Conservation (phyloP, 257 asterid genomes). For the Jacaranda mimosifolia region DNA sequence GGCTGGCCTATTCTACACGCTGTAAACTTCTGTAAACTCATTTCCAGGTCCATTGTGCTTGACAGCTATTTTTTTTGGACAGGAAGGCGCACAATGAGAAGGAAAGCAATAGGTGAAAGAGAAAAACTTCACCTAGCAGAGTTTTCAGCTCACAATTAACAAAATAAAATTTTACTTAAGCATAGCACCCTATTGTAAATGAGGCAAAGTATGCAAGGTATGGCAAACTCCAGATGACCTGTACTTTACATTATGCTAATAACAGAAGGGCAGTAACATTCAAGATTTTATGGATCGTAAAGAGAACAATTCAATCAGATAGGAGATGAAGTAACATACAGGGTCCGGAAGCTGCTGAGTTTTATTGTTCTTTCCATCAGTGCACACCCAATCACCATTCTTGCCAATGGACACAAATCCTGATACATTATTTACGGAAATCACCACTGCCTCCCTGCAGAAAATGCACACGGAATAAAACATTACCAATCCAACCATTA, state of each 20-base stretch:
- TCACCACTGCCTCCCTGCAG: slow-evolving; percentile 74
- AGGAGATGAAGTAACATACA: slow-evolving; percentile 32
- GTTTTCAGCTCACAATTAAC: slow-evolving; percentile 1
- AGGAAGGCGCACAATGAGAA: background rate
- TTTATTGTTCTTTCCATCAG: slow-evolving; percentile 46
- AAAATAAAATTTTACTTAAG: slow-evolving; percentile 9
- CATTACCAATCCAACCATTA: background rate
- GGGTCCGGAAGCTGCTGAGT: slow-evolving; percentile 61
- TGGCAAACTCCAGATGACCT: background rate
- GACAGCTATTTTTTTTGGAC: no score
- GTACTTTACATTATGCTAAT: background rate
- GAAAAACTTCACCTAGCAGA: background rate
- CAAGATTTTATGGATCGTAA: background rate
- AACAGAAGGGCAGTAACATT: background rate
- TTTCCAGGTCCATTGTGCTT: background rate
- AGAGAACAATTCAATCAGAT: slow-evolving; percentile 8
- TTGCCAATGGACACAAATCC: slow-evolving; percentile 62
- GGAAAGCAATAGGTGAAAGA: background rate
- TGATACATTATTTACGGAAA: slow-evolving; percentile 64
- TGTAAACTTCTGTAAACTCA: background rate
- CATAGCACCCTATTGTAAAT: background rate
- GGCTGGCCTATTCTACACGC: background rate
- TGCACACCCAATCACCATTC: slow-evolving; percentile 72
- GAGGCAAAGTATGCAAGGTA: background rate
- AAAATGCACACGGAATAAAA: slow-evolving; percentile 11